Evolutionary conservation across 805 yeast genomes (phyloP).

Genomic region (Candida coquimbonensis): DNA sequence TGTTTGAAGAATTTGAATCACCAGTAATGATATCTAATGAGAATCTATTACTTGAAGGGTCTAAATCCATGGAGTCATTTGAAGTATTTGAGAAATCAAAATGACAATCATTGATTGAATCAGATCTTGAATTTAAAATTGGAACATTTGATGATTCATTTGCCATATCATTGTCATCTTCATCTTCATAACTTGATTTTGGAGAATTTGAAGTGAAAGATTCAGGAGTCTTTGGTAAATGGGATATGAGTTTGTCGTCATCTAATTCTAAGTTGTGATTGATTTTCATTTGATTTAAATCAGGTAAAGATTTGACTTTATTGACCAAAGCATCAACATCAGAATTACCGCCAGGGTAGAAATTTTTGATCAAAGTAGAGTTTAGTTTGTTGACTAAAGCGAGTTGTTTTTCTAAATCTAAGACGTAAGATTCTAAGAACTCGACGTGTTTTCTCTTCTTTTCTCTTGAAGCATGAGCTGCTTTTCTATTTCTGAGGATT

Average conservation of each 20-base stretch:
- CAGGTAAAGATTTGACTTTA: slow-evolving; percentile 16
- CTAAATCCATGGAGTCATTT: slow-evolving; percentile 5
- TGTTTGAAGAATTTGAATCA: slow-evolving; percentile 1
- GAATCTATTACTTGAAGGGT: slow-evolving; percentile 18
- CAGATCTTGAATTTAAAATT: slow-evolving; percentile 11
- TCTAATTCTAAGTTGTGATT: slow-evolving; percentile 15
- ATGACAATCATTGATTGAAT: slow-evolving; percentile 7
- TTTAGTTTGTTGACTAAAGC: slow-evolving; percentile 13
- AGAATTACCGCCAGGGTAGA: slow-evolving; percentile 16
- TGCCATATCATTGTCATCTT: neutral
- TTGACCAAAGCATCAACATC: slow-evolving; percentile 12
- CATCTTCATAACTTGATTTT: slow-evolving; percentile 8
- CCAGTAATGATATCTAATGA: slow-evolving; percentile 19
- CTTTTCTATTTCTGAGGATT: slow-evolving; percentile 87
- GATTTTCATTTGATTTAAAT: slow-evolving; percentile 15
- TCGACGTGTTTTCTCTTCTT: slow-evolving; percentile 92
- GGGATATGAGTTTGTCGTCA: neutral
- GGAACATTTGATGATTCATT: slow-evolving; percentile 6
- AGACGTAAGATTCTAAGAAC: slow-evolving; percentile 48
- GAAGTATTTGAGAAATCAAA: slow-evolving; percentile 7
- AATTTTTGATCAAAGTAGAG: slow-evolving; percentile 6
- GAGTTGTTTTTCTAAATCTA: slow-evolving; percentile 22
- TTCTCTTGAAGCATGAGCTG: slow-evolving; percentile 96
- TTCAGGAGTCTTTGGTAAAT: slow-evolving; percentile 24
- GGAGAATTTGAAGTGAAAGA: slow-evolving; percentile 17